Base-by-base conservation (phyloP, 2,329 filamentous ascomycete species). In the Hypoxylon sp. region DNA sequence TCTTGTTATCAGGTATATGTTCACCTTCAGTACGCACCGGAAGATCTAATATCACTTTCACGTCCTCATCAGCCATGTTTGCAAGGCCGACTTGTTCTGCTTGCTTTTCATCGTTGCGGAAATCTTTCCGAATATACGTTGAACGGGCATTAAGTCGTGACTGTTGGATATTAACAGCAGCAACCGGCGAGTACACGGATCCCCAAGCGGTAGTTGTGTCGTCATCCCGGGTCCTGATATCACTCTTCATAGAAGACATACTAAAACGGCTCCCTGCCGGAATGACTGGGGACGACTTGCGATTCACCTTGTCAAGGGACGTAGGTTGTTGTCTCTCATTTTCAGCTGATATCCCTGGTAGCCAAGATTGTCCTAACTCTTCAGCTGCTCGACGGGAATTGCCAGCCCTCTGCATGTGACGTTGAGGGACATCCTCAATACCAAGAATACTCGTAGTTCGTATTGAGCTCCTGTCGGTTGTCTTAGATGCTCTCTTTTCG, bases 281-380 rank as follows among this genome's bases (percentile, higher is more conserved):
- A 47, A 88, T 77, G 1, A 87, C 79, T 2, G 84, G 85, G 14
- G 86, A 88, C 2, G 85, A 87, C 54, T 80, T 81, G 17, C 85
- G 82, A 71, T 83, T 82, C 17, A 73, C 73, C 50, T 75, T 79
- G 13, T 77, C 75, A 58, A 73, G 55, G 31, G 75, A 63, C 50
- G 33, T 24, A 8, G 42, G 17, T 33, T 58, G 35, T 59, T 62
- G 53, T 22, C 42, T 66, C 47, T 55, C 57, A 44, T 69, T 69
- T 14, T 72, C 69, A 13, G 50, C 37, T 3, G 72, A 63, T 52
- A 81, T 77, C n/a, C 74, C 80, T 5, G 80, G 79, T n/a, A 83
- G 72, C 81, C 80, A 83, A 4, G 77, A 78, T 39, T 77, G 77
- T 11, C 77, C 78, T 11, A 78, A 70, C 19, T 82, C 80, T 24